Conservation (phyloP, 2,329 filamentous ascomycete genomes). For the Cladophialophora exuberans region DNA sequence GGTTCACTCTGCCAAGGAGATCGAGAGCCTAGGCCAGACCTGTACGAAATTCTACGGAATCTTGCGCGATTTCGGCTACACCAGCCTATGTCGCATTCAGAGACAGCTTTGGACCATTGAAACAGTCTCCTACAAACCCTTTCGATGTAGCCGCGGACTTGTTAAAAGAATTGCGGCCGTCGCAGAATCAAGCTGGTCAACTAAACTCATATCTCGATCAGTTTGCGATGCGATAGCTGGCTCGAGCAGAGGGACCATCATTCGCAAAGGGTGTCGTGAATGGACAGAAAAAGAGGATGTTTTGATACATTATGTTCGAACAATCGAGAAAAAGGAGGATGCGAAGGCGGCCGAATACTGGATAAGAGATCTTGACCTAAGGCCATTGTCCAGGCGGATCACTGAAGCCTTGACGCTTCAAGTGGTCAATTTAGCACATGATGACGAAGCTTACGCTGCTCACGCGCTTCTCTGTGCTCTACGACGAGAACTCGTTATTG, state of each 20-base stretch:
- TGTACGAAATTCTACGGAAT: background rate
- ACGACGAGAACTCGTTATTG: background rate
- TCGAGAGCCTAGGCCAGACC: background rate
- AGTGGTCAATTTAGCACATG: background rate
- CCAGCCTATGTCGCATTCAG: background rate
- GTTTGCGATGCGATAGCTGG: background rate
- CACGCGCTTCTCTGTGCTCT: background rate
- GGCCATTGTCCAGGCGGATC: background rate
- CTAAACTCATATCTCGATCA: background rate
- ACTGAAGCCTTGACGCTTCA: background rate
- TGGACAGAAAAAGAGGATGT: background rate
- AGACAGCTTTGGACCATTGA: background rate
- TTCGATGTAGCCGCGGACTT: background rate
- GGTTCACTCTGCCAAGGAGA: background rate
- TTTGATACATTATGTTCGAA: background rate
- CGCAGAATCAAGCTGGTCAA: background rate
- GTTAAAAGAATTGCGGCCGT: background rate
- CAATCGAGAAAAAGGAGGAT: background rate
- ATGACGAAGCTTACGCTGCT: background rate
- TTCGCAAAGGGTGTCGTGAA: background rate
- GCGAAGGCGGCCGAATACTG: background rate
- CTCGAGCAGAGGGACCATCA: background rate
- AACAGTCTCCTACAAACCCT: background rate
- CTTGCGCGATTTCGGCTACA: background rate
- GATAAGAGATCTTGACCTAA: background rate